A percentile compares a stretch with the other conserved stretches of the same genome.
phyloP scores from a whole-genome alignment of 768 basidiomycete genomes.

The Termitomyces eurrhizus region DNA sequence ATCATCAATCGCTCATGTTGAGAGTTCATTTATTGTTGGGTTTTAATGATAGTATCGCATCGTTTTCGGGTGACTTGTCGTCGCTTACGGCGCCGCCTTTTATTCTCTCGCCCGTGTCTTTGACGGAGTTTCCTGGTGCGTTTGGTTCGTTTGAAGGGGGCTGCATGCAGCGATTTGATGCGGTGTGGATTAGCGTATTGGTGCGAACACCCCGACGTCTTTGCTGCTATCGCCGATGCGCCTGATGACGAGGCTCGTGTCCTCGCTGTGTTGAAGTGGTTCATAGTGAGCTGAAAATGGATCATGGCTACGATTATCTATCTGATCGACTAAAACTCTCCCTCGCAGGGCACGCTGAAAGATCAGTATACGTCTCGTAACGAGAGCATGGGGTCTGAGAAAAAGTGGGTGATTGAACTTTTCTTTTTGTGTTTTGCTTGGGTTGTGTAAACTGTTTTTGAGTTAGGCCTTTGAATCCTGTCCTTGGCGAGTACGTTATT shows the following conservation, averaged over 20 bases:
- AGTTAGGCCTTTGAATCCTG: conserved; percentile 87
- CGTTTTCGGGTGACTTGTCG: conserved; percentile 85
- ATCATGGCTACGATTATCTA: no score
- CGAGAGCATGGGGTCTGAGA: conserved; percentile 95
- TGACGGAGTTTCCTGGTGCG: conserved; percentile 89
- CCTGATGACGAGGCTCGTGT: conserved; percentile 69
- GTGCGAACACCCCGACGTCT: conserved; percentile 91
- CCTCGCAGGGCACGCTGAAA: conserved; percentile 86
- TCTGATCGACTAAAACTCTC: not conserved
- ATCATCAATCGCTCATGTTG: conserved; percentile 5
- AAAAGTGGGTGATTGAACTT: conserved; percentile 60
- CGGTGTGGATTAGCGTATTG: conserved; percentile 77
- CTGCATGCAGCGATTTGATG: not conserved
- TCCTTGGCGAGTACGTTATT: conserved; percentile 77
- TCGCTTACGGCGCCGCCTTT: conserved; percentile 85
- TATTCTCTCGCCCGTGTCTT: conserved; percentile 86
- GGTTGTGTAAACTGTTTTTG: not conserved
- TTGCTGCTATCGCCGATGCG: conserved; percentile 81
- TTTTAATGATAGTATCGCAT: conserved; percentile 56
- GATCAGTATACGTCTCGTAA: conserved; percentile 95
- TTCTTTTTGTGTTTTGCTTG: not conserved
- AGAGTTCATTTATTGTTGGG: conserved; percentile 4
- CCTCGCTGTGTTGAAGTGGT: conserved; percentile 89
- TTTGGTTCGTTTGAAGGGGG: not conserved
- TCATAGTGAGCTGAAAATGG: conserved; percentile 58